Evolutionary conservation across 305 asterid species (phyloP).

Genomic region (Fraxinus velutina): DNA sequence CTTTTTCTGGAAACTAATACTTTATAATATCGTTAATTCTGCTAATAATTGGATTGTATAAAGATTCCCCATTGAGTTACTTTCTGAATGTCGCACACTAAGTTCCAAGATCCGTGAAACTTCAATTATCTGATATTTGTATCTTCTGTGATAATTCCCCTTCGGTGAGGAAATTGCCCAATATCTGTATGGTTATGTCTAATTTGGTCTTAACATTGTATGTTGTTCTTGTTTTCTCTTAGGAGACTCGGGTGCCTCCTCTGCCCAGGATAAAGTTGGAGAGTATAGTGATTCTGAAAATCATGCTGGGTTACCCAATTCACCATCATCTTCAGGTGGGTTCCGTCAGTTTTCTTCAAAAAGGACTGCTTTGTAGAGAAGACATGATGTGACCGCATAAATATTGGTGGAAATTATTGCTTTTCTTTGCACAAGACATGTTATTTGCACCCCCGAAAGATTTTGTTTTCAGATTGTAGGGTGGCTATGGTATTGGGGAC

Average conservation of each 20-base stretch:
- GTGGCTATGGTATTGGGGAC: slow-evolving; percentile 97
- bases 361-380: slow-evolving; percentile 98
- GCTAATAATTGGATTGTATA: slow-evolving; percentile 12
- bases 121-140: not conserved
- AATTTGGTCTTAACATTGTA: slow-evolving; percentile 14
- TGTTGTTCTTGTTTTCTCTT: slow-evolving; percentile 14
- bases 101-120: not conserved
- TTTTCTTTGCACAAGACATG: slow-evolving; percentile 69
- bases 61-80: not conserved
- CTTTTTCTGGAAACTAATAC: not conserved
- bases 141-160: not conserved
- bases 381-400: slow-evolving; percentile 90
- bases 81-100: slow-evolving; percentile 3
- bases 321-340: slow-evolving; percentile 99
- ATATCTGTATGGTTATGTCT: not conserved
- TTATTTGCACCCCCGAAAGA: slow-evolving; percentile 65
- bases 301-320: slow-evolving; percentile 70
- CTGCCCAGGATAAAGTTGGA: slow-evolving; percentile 65
- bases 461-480: slow-evolving; percentile 74
- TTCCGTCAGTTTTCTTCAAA: slow-evolving; percentile 94
- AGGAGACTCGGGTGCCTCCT: slow-evolving; percentile 85
- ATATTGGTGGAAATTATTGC: slow-evolving; percentile 76
- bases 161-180: not conserved
- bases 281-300: slow-evolving; percentile 63
- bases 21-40: not conserved